Base-by-base conservation (phyloP, 148 eudicot species). In the Cornus kousa region DNA sequence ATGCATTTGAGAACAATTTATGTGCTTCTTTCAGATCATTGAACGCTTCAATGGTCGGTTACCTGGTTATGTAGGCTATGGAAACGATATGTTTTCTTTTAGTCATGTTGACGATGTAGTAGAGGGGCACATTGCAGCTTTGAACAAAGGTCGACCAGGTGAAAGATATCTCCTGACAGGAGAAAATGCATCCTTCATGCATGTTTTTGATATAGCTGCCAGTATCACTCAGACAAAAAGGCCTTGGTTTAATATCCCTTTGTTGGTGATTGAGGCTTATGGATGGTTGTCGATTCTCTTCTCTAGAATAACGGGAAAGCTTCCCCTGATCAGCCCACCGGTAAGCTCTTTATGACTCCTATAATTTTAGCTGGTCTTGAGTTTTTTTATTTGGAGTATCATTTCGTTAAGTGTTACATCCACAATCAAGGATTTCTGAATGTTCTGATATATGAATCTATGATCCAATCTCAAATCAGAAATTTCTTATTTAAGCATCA, bases 121-220 rank as follows among this genome's bases (percentile, higher is more conserved):
- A 28, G 89, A 90, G 24, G 99, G 97, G 13, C 99, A 95, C 77
- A 85, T 93, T 79, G 84, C 86, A 46, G 97, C 97, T 70, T 77
- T 95, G 86, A 78, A 81, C 75, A 91, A 88, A 87, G 99, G 95
- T 71, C 89, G 68, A 79, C 78, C 79, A 13, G 97, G 99, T 75
- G 93, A 91, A 88, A 85, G 97, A 85, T 93, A 93, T 84, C 88
- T 95, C 67, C 93, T 95, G 80, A 93, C 97, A 24, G 97, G 99
- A 70, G 97, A 93, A 86, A 95, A 95, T 87, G 95, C 97, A 46
- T 95, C 99, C 17, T 95, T 95, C 89, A 85, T 80, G 81, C 81
- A 89, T 73, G 91, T 95, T 69, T 91, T 95, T 76, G 92, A 95
- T 78, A 67, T 83, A 76, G 89, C 92, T 20, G 97, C 99, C 11